Evolutionary conservation across 2,329 filamentous ascomycete genomes (phyloP).

Genomic region (Calonectria crousiana): DNA sequence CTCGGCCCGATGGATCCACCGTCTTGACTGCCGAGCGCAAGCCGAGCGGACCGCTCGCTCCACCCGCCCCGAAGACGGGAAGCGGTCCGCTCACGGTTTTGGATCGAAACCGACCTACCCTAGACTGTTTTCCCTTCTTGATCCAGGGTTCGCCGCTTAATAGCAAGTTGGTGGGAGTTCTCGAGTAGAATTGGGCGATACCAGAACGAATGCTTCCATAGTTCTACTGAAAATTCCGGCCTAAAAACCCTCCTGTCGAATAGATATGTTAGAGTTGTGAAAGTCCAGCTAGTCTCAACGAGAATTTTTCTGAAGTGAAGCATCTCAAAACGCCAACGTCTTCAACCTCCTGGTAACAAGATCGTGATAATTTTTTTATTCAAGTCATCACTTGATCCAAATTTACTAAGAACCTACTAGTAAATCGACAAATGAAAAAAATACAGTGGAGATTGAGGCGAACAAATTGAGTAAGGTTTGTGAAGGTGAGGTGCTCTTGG

Average conservation of each 20-base stretch:
- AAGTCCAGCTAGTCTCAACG: no score
- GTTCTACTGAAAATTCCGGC: no score
- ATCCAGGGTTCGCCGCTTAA: not conserved
- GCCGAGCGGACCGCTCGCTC: constrained; percentile 1
- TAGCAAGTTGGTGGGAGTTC: not conserved
- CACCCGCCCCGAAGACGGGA: not conserved
- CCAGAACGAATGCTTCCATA: not conserved
- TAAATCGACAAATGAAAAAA: no score
- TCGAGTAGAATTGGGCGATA: not conserved
- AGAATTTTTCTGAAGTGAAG: no score
- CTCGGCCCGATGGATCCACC: not conserved
- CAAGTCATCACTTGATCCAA: no score
- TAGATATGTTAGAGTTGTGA: no score
- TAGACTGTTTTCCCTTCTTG: not conserved
- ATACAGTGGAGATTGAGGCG: no score
- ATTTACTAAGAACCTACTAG: no score
- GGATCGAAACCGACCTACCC: not conserved
- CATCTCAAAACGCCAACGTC: no score
- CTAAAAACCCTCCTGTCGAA: no score
- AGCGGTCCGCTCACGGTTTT: not conserved
- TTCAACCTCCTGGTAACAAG: no score
- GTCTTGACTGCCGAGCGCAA: not conserved
- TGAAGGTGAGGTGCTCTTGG: not conserved
- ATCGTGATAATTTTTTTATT: no score
- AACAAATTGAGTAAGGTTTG: not conserved